Conservation (phyloP, 768 basidiomycete genomes). For the Daedaleopsis sinensis region DNA sequence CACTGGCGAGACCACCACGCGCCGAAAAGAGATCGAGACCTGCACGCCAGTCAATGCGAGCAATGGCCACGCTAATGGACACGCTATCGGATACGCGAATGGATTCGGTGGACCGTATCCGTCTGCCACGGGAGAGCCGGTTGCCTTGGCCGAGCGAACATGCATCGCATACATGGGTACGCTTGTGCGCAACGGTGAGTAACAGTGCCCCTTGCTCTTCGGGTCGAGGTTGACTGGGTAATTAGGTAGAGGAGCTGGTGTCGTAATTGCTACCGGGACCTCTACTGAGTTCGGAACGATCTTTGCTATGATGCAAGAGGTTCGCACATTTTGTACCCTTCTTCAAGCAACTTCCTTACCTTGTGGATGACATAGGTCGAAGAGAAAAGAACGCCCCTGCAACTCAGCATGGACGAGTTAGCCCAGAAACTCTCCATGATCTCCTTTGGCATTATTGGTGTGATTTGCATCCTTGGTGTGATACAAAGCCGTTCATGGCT, state of each 20-base stretch:
- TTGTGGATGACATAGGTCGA: slow-evolving; percentile 50
- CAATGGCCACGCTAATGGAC: slow-evolving; percentile 22
- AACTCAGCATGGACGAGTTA: slow-evolving; percentile 94
- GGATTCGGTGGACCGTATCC: background rate
- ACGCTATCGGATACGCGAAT: slow-evolving; percentile 15
- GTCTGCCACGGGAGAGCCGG: slow-evolving; percentile 38
- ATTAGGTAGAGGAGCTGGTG: slow-evolving; percentile 76
- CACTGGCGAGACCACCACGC: slow-evolving; percentile 89
- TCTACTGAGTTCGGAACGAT: slow-evolving; percentile 96
- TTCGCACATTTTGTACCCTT: slow-evolving; percentile 29
- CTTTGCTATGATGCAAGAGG: slow-evolving; percentile 98
- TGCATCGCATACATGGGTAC: slow-evolving; percentile 98
- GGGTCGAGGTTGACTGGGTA: background rate
- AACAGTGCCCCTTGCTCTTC: background rate
- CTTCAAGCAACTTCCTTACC: background rate
- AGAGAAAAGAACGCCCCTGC: slow-evolving; percentile 90
- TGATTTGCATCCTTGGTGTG: slow-evolving; percentile 91
- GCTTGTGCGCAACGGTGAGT: slow-evolving; percentile 81
- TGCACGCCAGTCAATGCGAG: slow-evolving; percentile 46
- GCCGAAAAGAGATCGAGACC: slow-evolving; percentile 63
- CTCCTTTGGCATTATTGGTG: slow-evolving; percentile 92
- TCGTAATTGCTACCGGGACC: slow-evolving; percentile 84
- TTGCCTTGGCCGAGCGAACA: slow-evolving; percentile 78
- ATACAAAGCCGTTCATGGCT: slow-evolving; percentile 87
- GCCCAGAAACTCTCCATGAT: slow-evolving; percentile 88